phyloP scores from a whole-genome alignment of 306 rosid genomes.

The Acacia confusa region DNA sequence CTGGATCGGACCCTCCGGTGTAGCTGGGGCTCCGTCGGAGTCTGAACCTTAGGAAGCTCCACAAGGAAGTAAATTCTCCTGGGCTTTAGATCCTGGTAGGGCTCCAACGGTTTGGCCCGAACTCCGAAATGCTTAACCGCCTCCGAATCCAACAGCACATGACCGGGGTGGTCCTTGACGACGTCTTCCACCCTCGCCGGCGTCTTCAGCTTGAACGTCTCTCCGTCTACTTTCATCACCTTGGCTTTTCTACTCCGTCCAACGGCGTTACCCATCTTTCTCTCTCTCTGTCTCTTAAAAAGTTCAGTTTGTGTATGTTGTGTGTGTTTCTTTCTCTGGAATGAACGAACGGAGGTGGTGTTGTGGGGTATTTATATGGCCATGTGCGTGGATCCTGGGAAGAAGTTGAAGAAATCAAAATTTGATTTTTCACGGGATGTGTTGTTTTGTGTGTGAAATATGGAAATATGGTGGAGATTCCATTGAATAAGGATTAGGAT shows the following conservation, averaged over 20 bases:
- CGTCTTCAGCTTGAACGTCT: slow-evolving; percentile 60
- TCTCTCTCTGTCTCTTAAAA: neutral
- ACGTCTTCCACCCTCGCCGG: slow-evolving; percentile 62
- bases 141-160: slow-evolving; percentile 59
- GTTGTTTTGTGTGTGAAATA: slow-evolving; percentile 32
- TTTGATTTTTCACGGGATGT: slow-evolving; percentile 20
- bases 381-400: neutral
- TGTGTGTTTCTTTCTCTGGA: neutral
- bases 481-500: neutral
- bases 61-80: slow-evolving; percentile 61
- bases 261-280: slow-evolving; percentile 66
- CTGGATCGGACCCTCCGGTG: slow-evolving; percentile 56
- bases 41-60: slow-evolving; percentile 47
- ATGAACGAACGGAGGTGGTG: neutral
- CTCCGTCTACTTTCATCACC: slow-evolving; percentile 81
- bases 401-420: slow-evolving; percentile 35
- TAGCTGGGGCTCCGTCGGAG: slow-evolving; percentile 6
- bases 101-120: slow-evolving; percentile 71
- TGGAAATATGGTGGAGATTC: slow-evolving; percentile 36
- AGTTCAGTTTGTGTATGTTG: neutral
- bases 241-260: slow-evolving; percentile 64
- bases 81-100: slow-evolving; percentile 56
- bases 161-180: slow-evolving; percentile 59
- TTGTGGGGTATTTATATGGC: slow-evolving; percentile 18
- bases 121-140: slow-evolving; percentile 61